These are phyloP conservation scores for Mediolabrus comicus DNA, from an alignment of 108 stramenopile species.

Conservation along the genomic window DNA sequence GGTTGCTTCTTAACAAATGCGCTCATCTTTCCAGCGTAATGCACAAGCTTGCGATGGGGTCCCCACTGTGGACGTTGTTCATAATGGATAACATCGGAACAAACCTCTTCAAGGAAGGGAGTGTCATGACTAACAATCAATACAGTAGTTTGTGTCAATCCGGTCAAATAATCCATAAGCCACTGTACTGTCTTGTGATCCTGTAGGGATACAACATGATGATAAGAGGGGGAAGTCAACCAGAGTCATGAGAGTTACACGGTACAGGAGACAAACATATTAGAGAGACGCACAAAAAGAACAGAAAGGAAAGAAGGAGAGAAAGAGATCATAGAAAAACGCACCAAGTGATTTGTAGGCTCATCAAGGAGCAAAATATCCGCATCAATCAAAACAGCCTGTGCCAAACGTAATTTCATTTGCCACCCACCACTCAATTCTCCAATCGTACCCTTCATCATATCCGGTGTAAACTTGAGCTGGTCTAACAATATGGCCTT, in stretches of 20 bases:
- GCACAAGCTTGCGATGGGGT: conserved; percentile 89
- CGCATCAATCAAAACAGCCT: conserved; percentile 79
- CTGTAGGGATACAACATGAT: too few species aligned
- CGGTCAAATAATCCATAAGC: conserved; percentile 79
- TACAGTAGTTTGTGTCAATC: conserved; percentile 83
- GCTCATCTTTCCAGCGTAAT: conserved; percentile 88
- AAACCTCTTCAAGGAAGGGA: conserved; percentile 88
- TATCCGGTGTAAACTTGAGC: conserved; percentile 84
- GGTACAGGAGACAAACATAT: too few species aligned
- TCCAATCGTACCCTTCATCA: conserved; percentile 89
- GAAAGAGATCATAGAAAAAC: neutral
- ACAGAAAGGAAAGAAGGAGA: neutral
- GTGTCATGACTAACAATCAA: conserved; percentile 94
- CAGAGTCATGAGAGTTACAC: too few species aligned
- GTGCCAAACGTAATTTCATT: conserved; percentile 89
- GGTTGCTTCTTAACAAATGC: conserved; percentile 91
- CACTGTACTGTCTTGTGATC: conserved; percentile 86
- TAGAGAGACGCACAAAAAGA: too few species aligned
- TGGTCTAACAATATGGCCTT: conserved; percentile 65
- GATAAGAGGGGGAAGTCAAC: too few species aligned
- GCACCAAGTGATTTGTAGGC: conserved; percentile 87
- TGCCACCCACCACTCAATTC: conserved; percentile 97
- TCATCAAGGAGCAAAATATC: conserved; percentile 95
- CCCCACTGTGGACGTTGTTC: conserved; percentile 87
- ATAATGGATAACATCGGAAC: conserved; percentile 95